Base-by-base conservation (phyloP, 2,329 filamentous ascomycete genomes). In the Curvularia verruculosa region DNA sequence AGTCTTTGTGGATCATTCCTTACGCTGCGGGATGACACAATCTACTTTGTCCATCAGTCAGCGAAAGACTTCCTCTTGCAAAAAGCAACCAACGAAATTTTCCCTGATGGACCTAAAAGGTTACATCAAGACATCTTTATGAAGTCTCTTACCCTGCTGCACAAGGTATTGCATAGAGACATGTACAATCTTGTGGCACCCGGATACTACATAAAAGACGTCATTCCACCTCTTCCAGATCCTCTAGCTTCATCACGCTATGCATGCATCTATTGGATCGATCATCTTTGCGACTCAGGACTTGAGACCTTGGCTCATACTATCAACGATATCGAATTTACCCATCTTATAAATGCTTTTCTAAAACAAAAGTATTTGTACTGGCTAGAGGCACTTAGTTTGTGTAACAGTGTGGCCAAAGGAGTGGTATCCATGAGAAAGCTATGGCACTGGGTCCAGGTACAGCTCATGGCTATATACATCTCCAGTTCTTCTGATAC, bases 21-120 rank as follows among this genome's bases (percentile, higher is more conserved):
- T 46, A 64, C 57, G 13, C n/a, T 65, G 2, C 57, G 53, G 46
- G 37, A 58, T 6, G 49, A 58, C 21, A 57, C 29, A 13, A 37
- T 64, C 36, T 65, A 61, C 56, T 60, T 80, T 57, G 69, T 81
- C 1, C 78, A 82, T 56, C 74, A 79, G 52, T 81, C 79, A 0
- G 80, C 78, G 0, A 78, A 80, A 55, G 79, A 82, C 13, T 79
- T 70, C 58, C 54, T 83, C 1, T 24, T 59, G 5, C 29, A 64
- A 24, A 53, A 43, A 12, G 36, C 43, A 3, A 12, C 0, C 15
- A 19, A 26, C 7, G 26, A 43, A 1, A n/a, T 36, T 19, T 53
- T 53, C 28, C 43, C 5, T 21, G 15, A 26, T 3, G 71, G 75
- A 29, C 8, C 43, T 24, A 29, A 41, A 23, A 12, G 4, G n/a